Evolutionary conservation across 129 eudicot genomes (phyloP).

Genomic region (Tagetes patula): DNA sequence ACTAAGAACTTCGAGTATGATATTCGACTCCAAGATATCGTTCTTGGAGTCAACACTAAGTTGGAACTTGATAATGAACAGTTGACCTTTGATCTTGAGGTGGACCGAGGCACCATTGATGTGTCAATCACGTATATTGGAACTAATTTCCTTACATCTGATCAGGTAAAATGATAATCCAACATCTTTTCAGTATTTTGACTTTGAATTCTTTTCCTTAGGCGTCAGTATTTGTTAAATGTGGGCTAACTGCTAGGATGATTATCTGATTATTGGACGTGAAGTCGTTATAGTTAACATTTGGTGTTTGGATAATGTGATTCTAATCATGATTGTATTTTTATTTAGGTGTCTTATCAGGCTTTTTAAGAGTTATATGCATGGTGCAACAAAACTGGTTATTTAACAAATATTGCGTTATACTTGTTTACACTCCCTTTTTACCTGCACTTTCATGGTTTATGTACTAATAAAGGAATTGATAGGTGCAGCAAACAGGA

Average conservation of each 20-base stretch:
- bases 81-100: slow-evolving; percentile 48
- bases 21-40: slow-evolving; percentile 41
- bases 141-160: slow-evolving; percentile 29
- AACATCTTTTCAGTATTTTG: not conserved
- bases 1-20: slow-evolving; percentile 33
- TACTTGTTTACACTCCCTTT: slow-evolving; percentile 1
- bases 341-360: not conserved
- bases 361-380: not conserved
- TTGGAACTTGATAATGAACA: slow-evolving; percentile 40
- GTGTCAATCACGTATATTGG: slow-evolving; percentile 40
- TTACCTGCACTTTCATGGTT: not conserved
- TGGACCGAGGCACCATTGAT: slow-evolving; percentile 44
- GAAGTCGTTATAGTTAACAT: not conserved
- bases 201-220: not conserved
- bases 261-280: not conserved
- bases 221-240: not conserved
- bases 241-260: not conserved
- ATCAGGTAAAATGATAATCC: slow-evolving; percentile 41
- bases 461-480: not conserved
- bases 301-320: not conserved
- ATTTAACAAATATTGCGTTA: not conserved
- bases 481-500: not conserved
- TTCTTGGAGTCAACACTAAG: slow-evolving; percentile 47
- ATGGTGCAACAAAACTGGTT: not conserved
- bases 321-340: not conserved